Percentiles rank a stretch among this genome's conserved stretches.
Conservation (phyloP, 352 stramenopile species). For the Globisporangium acanthophoron region DNA sequence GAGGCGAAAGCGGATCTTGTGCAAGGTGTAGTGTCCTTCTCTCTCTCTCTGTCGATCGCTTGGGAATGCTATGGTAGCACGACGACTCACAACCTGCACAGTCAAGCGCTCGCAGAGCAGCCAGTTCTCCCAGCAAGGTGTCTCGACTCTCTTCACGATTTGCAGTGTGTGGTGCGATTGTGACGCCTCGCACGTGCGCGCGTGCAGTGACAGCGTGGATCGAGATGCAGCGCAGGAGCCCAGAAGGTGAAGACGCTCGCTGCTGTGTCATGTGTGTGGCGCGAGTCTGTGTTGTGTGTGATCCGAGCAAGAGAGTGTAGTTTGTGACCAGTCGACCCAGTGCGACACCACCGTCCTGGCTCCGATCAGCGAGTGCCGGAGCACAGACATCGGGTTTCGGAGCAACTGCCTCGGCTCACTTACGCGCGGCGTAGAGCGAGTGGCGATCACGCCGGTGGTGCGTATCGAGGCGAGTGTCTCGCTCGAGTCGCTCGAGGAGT, state of each 20-base stretch:
- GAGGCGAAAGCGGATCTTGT: slow-evolving; percentile 46
- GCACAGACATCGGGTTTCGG: neutral
- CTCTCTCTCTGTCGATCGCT: too few relatives aligned
- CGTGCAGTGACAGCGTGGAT: slow-evolving; percentile 2
- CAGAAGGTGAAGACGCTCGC: neutral
- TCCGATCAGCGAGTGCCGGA: neutral
- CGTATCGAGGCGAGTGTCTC: neutral
- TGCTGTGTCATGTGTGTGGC: neutral
- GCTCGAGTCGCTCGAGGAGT: neutral
- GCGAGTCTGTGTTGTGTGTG: neutral
- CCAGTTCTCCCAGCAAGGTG: slow-evolving; percentile 11
- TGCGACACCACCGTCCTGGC: slow-evolving; percentile 4
- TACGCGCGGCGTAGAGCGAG: neutral
- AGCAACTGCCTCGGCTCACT: neutral
- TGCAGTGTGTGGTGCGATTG: neutral
- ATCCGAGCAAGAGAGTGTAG: slow-evolving; percentile 1
- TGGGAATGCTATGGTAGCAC: too few relatives aligned
- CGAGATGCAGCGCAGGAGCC: neutral
- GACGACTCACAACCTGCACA: neutral
- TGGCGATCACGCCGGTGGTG: neutral
- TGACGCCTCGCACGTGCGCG: neutral
- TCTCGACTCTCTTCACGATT: neutral
- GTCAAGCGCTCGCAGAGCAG: slow-evolving; percentile 8
- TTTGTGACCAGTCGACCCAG: slow-evolving; percentile 12
- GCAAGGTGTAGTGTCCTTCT: slow-evolving; percentile 18